Base-by-base conservation (phyloP, 1,284 basidiomycete genomes). In the Naganishia liquefaciens region DNA sequence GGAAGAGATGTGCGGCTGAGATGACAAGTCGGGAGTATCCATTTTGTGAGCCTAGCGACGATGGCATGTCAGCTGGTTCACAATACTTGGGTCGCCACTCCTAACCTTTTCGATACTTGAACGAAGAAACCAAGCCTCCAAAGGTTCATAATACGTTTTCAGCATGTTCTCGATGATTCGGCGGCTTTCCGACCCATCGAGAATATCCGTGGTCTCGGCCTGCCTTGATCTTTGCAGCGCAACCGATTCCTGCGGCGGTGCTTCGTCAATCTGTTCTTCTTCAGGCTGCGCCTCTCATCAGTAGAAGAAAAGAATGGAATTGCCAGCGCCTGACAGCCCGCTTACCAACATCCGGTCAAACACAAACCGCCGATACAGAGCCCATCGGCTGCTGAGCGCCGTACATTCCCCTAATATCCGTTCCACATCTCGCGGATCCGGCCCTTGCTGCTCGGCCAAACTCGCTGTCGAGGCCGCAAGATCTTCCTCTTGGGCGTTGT, bases 51-150 rank as follows among this genome's bases (percentile, higher is more conserved):
- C 80, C 78, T 80, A 61, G 11, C 43, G 54, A 40, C 43, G 52
- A 15, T n/a, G 57, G 40, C 27, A 47, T 13, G 49, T 51, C 44
- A 50, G 47, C 33, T 43, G 28, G n/a, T 50, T 62, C 19, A 40
- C 60, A 57, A 44, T 49, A 51, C 37, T 44, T 40, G 47, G 47
- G 63, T 6, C 21, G 2, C 44, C 7, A 11, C 21, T n/a, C 15
- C 75, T 25, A 68, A 88, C 93, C 82, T 94, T 94, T 73, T 95
- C 90, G 53, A 96, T 86, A 64, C 87, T 88, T 13, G 85, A 87
- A n/a, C 90, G 86, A 19, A 89, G 84, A 76, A 94, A 97, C 93
- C 93, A 98, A 3, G 87, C 80, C 76, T 99, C 95, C 65, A 99
- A 81, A 1, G 94, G 93, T 43, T 88, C 83, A 74, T 96, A 98